Evolutionary conservation across 208 protist species (phyloP).

Genomic region (Leishmania arabica): DNA sequence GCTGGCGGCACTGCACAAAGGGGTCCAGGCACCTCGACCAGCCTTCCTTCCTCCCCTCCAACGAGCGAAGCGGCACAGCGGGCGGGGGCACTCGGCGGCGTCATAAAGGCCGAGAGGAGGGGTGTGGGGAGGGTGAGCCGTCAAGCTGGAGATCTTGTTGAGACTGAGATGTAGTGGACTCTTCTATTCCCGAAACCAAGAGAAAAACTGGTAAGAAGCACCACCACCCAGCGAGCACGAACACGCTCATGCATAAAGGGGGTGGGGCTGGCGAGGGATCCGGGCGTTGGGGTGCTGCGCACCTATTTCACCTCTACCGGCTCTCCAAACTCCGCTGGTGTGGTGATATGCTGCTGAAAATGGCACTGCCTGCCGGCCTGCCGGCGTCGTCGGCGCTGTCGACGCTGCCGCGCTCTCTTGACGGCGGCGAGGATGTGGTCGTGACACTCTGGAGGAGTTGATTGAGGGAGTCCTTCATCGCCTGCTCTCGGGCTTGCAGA

Average conservation of each 20-base stretch:
- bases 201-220: background rate
- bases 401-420: background rate
- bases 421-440: background rate
- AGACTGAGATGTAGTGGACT: background rate
- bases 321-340: conserved; percentile 11
- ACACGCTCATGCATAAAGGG: background rate
- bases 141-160: background rate
- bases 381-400: conserved; percentile 2
- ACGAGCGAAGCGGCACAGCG: background rate
- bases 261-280: background rate
- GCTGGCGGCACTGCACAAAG: background rate
- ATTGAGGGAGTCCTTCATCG: conserved; percentile 29
- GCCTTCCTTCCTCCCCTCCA: background rate
- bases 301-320: background rate
- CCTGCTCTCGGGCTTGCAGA: conserved; percentile 18
- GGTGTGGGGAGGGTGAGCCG: background rate
- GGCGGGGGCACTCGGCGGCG: background rate
- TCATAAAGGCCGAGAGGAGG: background rate
- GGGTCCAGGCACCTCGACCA: background rate
- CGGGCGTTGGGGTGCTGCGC: background rate
- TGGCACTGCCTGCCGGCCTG: background rate
- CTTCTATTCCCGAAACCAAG: background rate
- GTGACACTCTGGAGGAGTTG: conserved; percentile 9
- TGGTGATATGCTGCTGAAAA: conserved; percentile 21
- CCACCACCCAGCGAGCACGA: background rate